These are phyloP conservation scores for Cyberlindnera japonica DNA, from an alignment of 805 yeast genomes.

Conservation along the genomic window DNA sequence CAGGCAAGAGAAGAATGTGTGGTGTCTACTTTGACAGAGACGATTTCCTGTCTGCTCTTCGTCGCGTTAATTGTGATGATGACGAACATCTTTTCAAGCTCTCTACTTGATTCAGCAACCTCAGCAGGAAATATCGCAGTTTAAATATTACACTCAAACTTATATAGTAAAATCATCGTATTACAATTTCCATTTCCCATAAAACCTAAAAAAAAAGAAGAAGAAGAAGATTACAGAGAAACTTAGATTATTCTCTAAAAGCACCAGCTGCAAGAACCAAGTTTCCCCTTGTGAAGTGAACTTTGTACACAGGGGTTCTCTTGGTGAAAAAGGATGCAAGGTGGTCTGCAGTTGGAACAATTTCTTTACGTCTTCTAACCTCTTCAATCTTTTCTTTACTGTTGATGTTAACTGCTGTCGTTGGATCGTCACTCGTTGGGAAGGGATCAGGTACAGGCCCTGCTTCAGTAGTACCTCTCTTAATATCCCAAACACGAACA, in stretches of 20 bases:
- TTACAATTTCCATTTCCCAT: too few relatives aligned
- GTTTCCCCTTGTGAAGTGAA: constrained; percentile 87
- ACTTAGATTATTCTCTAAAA: constrained; percentile 34
- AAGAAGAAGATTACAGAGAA: not conserved
- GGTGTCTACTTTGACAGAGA: constrained; percentile 70
- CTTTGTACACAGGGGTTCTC: constrained; percentile 89
- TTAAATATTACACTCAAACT: too few relatives aligned
- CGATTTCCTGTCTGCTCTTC: constrained; percentile 50
- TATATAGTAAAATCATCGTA: too few relatives aligned
- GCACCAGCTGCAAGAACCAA: constrained; percentile 93
- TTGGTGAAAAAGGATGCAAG: constrained; percentile 92
- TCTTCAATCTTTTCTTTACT: constrained; percentile 39
- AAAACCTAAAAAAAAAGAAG: not conserved
- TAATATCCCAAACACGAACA: constrained; percentile 95
- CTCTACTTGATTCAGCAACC: constrained; percentile 12
- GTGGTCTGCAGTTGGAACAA: constrained; percentile 83
- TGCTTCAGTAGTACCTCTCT: constrained; percentile 75
- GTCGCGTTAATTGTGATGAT: constrained; percentile 46
- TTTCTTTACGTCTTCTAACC: constrained; percentile 57
- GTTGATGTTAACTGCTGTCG: constrained; percentile 21
- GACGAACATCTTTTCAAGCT: constrained; percentile 35
- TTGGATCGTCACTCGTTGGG: constrained; percentile 27
- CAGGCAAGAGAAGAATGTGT: constrained; percentile 67
- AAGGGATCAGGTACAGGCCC: constrained; percentile 76
- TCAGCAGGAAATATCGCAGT: too few relatives aligned